These are phyloP conservation scores for Solanum commersonii DNA, from an alignment of 257 asterid species.

Conservation along the genomic window DNA sequence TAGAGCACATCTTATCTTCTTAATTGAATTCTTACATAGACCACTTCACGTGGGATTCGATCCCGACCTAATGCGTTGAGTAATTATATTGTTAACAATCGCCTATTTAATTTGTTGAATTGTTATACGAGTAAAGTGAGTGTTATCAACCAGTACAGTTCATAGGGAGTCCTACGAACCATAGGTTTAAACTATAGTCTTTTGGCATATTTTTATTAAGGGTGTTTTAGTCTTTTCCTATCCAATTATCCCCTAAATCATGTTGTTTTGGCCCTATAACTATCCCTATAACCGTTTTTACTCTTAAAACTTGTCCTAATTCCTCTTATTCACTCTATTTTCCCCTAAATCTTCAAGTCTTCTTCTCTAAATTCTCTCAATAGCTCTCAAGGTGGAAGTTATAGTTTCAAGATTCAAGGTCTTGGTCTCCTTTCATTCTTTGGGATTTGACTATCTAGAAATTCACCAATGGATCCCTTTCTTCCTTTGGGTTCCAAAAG, in stretches of 20 bases:
- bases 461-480: not conserved
- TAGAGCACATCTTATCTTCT: no score
- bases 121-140: not conserved
- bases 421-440: not conserved
- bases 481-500: not conserved
- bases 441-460: not conserved
- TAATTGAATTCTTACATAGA: no score
- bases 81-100: no score
- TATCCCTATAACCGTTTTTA: not conserved
- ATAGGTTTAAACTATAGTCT: not conserved
- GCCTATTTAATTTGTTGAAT: not conserved
- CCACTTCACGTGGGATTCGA: no score
- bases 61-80: no score
- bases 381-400: not conserved
- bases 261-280: not conserved
- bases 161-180: not conserved
- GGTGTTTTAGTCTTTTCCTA: not conserved
- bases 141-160: not conserved
- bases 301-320: not conserved
- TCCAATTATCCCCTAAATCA: not conserved
- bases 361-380: not conserved
- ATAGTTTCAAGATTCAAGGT: not conserved
- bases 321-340: not conserved
- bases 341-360: not conserved
- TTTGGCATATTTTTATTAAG: no score